Conservation (phyloP, 2,329 filamentous ascomycete species). For the Teratosphaeria destructans region DNA sequence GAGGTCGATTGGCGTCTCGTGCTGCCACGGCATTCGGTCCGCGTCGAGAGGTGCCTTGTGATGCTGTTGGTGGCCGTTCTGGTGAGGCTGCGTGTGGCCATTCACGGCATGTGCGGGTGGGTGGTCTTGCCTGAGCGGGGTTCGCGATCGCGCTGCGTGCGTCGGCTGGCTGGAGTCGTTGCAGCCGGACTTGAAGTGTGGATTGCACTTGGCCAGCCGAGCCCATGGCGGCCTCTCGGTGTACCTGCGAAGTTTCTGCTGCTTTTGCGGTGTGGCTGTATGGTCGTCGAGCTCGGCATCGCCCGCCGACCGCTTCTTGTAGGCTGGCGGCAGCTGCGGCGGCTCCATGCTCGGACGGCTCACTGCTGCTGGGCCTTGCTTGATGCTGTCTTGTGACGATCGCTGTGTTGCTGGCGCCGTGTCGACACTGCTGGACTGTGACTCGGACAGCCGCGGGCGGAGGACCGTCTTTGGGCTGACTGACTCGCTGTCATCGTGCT, state of each 20-base stretch:
- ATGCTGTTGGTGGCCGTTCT: not conserved
- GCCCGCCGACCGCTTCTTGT: constrained; percentile 18
- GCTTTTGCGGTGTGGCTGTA: constrained; percentile 10
- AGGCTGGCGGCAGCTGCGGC: not conserved
- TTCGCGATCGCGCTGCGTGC: not conserved
- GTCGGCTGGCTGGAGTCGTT: not conserved
- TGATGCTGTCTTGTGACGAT: not conserved
- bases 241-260: constrained; percentile 19
- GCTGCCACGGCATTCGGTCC: constrained; percentile 5
- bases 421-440: not conserved
- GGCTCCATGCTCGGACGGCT: not conserved
- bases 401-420: not conserved
- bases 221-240: constrained; percentile 25
- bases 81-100: constrained; percentile 1
- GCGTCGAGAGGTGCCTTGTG: not conserved
- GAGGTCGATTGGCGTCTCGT: constrained; percentile 13
- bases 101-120: constrained; percentile 1
- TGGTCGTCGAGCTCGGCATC: constrained; percentile 7
- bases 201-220: constrained; percentile 19
- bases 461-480: constrained; percentile 63
- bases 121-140: constrained; percentile 1
- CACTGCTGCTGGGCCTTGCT: not conserved
- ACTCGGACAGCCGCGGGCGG: constrained; percentile 15
- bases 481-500: constrained; percentile 56
- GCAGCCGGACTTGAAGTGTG: constrained; percentile 8